Percentiles rank a stretch among this genome's conserved stretches.
Conservation (phyloP, 768 basidiomycete species). For the Hortiboletus campestris region DNA sequence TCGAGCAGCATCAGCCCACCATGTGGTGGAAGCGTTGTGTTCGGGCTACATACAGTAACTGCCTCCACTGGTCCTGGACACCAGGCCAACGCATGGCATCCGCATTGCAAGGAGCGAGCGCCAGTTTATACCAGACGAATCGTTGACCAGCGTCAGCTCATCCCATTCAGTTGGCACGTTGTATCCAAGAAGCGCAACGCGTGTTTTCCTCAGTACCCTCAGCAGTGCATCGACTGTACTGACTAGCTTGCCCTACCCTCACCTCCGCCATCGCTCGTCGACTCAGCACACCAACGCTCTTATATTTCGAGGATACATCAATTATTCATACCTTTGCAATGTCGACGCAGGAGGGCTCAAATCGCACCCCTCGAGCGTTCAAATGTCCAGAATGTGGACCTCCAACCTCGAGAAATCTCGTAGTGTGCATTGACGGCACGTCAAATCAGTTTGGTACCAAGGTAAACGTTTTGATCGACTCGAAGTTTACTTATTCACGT, state of each 20-base stretch:
- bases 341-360: constrained; percentile 1
- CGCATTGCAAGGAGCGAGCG: background rate
- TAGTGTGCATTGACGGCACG: constrained; percentile 42
- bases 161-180: constrained; percentile 13
- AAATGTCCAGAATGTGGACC: constrained; percentile 1
- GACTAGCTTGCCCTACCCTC: background rate
- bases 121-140: background rate
- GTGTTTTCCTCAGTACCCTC: constrained; percentile 4
- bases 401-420: constrained; percentile 15
- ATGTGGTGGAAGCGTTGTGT: background rate
- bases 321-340: background rate
- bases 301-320: background rate
- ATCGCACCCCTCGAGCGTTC: background rate
- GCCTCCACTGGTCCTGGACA: background rate
- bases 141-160: background rate
- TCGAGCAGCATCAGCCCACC: background rate
- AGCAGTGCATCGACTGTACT: background rate
- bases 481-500: background rate
- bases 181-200: constrained; percentile 2
- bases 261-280: background rate
- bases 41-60: too few species aligned
- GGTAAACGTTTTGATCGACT: constrained; percentile 17
- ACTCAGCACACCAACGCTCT: background rate
- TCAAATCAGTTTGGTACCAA: constrained; percentile 37
- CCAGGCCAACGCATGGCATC: background rate